A percentile compares a stretch with the other conserved stretches of the same genome.
phyloP scores from a whole-genome alignment of 768 basidiomycete species.

The Macrolepiota dolichaula region DNA sequence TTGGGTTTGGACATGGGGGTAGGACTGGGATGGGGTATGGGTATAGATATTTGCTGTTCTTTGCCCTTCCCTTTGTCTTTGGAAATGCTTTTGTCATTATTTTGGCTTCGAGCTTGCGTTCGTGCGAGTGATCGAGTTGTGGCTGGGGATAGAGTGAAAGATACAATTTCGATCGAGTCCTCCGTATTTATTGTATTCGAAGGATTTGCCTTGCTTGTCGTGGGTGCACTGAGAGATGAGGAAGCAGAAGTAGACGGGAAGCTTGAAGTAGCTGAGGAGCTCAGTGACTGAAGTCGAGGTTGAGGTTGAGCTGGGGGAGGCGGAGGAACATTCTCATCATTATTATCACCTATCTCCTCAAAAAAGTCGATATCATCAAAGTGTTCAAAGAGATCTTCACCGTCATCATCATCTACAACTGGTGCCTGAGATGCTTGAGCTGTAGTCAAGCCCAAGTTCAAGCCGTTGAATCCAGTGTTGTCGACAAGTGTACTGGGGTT shows the following conservation, averaged over 20 bases:
- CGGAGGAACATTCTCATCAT: constrained; percentile 8
- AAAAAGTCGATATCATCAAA: constrained; percentile 8
- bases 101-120: not conserved
- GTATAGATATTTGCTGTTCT: not conserved
- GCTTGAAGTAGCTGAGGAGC: not conserved
- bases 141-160: not conserved
- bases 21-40: not conserved
- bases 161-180: constrained; percentile 14
- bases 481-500: constrained; percentile 11
- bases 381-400: constrained; percentile 6
- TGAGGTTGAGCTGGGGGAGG: not conserved
- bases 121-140: not conserved
- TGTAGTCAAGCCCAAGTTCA: constrained; percentile 5
- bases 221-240: too few relatives aligned
- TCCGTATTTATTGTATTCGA: not conserved
- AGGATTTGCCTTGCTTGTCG: not conserved
- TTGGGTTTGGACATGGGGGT: too few relatives aligned
- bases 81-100: not conserved
- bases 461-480: not conserved
- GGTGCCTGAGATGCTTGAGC: constrained; percentile 8
- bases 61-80: constrained; percentile 4
- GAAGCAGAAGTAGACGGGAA: not conserved
- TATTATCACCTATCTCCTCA: not conserved
- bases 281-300: not conserved
- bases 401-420: not conserved